Evolutionary conservation across 306 rosid genomes (phyloP).

Genomic region (Oxytropis ochrocephala): DNA sequence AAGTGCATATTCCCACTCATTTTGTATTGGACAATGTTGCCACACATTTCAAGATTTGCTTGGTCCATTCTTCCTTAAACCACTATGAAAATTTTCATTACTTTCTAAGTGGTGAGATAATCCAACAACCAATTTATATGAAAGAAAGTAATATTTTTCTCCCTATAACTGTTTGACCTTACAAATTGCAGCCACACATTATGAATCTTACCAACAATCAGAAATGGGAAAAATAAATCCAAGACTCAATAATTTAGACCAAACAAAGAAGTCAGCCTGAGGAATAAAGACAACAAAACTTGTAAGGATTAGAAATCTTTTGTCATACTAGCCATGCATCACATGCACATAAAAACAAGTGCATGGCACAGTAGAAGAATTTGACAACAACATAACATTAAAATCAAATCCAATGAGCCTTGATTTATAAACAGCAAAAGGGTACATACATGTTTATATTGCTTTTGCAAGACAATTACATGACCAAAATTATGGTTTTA

Average conservation of each 20-base stretch:
- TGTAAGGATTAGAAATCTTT: constrained; percentile 19
- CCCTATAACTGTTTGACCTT: background rate
- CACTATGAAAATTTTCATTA: constrained; percentile 15
- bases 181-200: constrained; percentile 19
- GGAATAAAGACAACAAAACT: background rate
- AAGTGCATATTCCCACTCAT: constrained; percentile 29
- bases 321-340: constrained; percentile 13
- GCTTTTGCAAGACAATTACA: constrained; percentile 18
- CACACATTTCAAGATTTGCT: background rate
- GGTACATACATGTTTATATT: background rate
- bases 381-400: background rate
- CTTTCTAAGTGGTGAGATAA: background rate
- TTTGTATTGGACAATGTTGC: constrained; percentile 19
- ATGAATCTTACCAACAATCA: constrained; percentile 10
- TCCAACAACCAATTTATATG: background rate
- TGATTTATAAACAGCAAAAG: background rate
- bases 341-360: constrained; percentile 10
- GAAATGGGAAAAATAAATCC: background rate
- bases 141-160: background rate
- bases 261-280: constrained; percentile 1
- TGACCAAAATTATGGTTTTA: constrained; percentile 25
- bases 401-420: background rate
- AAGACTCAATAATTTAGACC: constrained; percentile 10
- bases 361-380: background rate
- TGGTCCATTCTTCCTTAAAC: constrained; percentile 14